These are phyloP conservation scores for Skeletonema marinoi DNA, from an alignment of 108 stramenopile species.

Conservation along the genomic window DNA sequence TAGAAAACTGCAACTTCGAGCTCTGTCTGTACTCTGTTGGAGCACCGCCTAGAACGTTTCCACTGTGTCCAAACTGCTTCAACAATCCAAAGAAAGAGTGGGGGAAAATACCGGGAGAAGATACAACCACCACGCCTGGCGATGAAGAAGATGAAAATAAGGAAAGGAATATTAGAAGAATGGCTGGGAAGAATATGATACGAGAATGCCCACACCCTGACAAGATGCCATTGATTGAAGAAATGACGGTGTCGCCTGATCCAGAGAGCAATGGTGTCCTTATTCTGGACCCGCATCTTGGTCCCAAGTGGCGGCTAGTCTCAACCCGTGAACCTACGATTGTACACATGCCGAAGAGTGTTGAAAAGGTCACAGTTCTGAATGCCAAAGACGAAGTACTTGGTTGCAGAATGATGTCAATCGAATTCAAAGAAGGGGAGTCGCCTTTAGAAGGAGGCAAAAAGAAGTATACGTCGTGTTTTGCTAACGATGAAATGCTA, in stretches of 20 bases:
- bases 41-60: constrained; percentile 81
- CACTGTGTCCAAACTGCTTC: constrained; percentile 87
- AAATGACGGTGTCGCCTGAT: constrained; percentile 81
- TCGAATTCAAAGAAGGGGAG: constrained; percentile 82
- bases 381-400: constrained; percentile 74
- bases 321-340: constrained; percentile 27
- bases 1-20: constrained; percentile 83
- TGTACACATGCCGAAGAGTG: constrained; percentile 64
- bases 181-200: constrained; percentile 74
- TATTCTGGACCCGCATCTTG: constrained; percentile 80
- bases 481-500: constrained; percentile 73
- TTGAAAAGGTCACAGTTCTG: constrained; percentile 80
- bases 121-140: constrained; percentile 26
- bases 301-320: constrained; percentile 85
- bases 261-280: constrained; percentile 88
- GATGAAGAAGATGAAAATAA: constrained; percentile 71
- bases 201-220: constrained; percentile 87
- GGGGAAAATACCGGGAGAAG: constrained; percentile 52
- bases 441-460: constrained; percentile 66
- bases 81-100: constrained; percentile 78
- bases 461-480: constrained; percentile 65
- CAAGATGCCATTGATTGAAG: constrained; percentile 80
- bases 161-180: constrained; percentile 59
- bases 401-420: constrained; percentile 66
- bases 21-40: constrained; percentile 84